Base-by-base conservation (phyloP, 1,139 yeast species). In the Zygosaccharomyces pseudobailii region DNA sequence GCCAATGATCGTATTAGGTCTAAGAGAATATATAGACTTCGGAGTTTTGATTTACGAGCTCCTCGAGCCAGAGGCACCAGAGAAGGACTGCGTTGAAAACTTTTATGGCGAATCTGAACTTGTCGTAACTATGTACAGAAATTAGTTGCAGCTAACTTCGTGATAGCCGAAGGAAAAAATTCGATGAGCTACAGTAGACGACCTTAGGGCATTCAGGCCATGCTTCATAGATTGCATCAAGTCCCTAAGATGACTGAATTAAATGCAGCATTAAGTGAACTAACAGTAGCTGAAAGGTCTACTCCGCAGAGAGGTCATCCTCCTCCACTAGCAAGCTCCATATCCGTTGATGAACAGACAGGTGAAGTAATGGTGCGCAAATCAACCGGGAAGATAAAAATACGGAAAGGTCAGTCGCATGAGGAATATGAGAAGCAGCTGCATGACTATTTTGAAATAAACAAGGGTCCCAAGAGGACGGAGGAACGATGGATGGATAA, bases 21-120 rank as follows among this genome's bases (percentile, higher is more conserved):
- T 66, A 7, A 48, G 42, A 21, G 73, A 75, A 8, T 70, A 78
- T 1, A 62, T 87, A 24, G 96, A 89, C 59, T 90, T 89, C 70
- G 90, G 88, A 3, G 97, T 90, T 13, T 71, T 88, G 46, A 84
- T 87, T 42, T 86, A 85, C 59, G 97, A 89, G 59, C 43, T 50
- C 3, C 40, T 48, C 17, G 56, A 58, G 38, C 85, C 85, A 56
- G 92, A 88, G 0, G 81, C 84, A 0, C 75, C 83, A 0, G 81
- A 80, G 8, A 94, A 87, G 57, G 96, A 89, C 61, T 84, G 92
- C 60, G 84, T 87, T 62, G 97, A 90, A 61, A 80, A 84, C 46
- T 77, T 79, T 57, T 79, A 83, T 54, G 76, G 78, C 24, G 46
- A 46, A n/a, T 31, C 43, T 38, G 46, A 40, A 13, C 44, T 49